Conservation (phyloP, 2,329 filamentous ascomycete species). For the Epichloe coenophiala region DNA sequence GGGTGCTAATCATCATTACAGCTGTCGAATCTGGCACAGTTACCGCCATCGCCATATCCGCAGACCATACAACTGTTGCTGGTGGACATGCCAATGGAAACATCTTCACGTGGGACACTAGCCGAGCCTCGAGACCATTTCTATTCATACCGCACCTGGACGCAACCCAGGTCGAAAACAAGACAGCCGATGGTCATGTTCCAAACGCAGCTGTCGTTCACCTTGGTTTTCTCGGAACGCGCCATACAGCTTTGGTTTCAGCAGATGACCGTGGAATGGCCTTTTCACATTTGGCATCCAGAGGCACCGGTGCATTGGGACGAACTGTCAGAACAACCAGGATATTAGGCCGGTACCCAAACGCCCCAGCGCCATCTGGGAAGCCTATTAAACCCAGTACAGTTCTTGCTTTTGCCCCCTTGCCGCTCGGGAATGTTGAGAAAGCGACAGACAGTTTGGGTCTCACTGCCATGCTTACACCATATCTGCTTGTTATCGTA, state of each 20-base stretch:
- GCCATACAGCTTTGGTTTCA: slow-evolving; percentile 88
- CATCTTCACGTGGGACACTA: slow-evolving; percentile 95
- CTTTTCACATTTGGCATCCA: slow-evolving; percentile 88
- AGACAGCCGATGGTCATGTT: slow-evolving; percentile 70
- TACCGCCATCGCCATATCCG: slow-evolving; percentile 78
- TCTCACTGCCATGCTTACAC: slow-evolving; percentile 86
- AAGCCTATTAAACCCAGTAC: slow-evolving; percentile 81
- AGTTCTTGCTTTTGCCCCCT: slow-evolving; percentile 77
- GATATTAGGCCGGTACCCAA: slow-evolving; percentile 82
- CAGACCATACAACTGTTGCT: slow-evolving; percentile 84
- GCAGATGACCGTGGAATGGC: slow-evolving; percentile 95
- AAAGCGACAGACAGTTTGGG: slow-evolving; percentile 78
- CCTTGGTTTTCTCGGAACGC: slow-evolving; percentile 84
- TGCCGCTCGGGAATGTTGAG: slow-evolving; percentile 90
- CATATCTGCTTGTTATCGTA: slow-evolving; percentile 89
- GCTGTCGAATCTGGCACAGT: slow-evolving; percentile 84
- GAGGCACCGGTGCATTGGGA: slow-evolving; percentile 76
- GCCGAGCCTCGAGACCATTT: slow-evolving; percentile 71
- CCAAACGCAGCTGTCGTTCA: slow-evolving; percentile 68
- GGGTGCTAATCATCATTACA: slow-evolving; percentile 19
- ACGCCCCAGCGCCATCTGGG: slow-evolving; percentile 45
- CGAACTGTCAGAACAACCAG: slow-evolving; percentile 79
- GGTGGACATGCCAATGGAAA: slow-evolving; percentile 79
- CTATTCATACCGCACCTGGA: slow-evolving; percentile 72
- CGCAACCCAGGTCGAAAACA: slow-evolving; percentile 46